Percentiles rank a stretch among this genome's conserved stretches.
phyloP scores from a whole-genome alignment of 176 grass and related monocot genomes.

The Areca catechu region DNA sequence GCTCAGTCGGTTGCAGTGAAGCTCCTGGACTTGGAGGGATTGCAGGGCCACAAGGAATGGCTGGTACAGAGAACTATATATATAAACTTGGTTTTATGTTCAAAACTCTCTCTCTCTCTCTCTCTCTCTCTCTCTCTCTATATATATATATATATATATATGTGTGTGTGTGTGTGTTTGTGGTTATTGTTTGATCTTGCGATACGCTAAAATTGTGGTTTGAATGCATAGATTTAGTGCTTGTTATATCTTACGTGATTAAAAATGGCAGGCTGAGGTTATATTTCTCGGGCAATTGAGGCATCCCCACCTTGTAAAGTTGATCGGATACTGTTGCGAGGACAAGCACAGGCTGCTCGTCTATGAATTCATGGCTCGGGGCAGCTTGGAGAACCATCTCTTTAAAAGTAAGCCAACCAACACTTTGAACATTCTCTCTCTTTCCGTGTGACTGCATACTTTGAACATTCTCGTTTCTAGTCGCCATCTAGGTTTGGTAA shows the following conservation, averaged over 20 bases:
- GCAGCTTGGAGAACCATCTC: conserved; percentile 74
- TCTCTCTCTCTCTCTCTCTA: no score
- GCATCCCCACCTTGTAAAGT: conserved; percentile 60
- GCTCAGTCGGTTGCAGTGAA: conserved; percentile 72
- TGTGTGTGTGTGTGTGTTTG: no score
- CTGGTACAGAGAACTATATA: conserved; percentile 25
- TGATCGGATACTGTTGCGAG: conserved; percentile 75
- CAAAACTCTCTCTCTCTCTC: no score
- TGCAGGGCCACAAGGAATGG: conserved; percentile 84
- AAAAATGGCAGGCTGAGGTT: conserved; percentile 23
- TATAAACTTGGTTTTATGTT: no score
- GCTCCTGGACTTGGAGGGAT: conserved; percentile 73
- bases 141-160: no score
- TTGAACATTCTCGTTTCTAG: no score
- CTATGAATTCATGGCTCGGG: conserved; percentile 67
- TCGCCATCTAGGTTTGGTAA: no score
- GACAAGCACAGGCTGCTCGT: conserved; percentile 56
- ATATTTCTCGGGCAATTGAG: conserved; percentile 51
- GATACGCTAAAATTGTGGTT: no score
- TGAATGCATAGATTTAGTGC: no score
- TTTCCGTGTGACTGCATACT: no score
- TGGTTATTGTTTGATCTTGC: not conserved
- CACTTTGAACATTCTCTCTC: conserved; percentile 21
- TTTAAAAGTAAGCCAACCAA: conserved; percentile 46
- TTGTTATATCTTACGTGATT: no score